Conservation (phyloP, 345 rosid species). For the Cardamine chenopodiifolia region DNA sequence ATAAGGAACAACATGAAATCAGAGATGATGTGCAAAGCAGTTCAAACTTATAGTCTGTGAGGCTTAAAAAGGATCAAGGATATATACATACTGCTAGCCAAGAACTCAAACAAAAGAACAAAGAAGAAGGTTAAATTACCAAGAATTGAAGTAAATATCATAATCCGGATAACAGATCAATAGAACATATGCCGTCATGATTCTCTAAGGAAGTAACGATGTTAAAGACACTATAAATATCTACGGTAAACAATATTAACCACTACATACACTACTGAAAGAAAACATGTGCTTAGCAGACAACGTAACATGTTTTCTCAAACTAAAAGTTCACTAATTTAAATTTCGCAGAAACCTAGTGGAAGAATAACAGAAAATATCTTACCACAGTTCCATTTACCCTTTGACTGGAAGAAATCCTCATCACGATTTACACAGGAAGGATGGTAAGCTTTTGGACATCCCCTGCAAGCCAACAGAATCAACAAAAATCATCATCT, state of each 20-base stretch:
- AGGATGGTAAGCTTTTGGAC: conserved; percentile 98
- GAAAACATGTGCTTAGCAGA: conserved; percentile 18
- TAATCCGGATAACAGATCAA: neutral
- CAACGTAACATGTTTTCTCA: neutral
- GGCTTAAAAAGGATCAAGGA: neutral
- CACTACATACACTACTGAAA: conserved; percentile 14
- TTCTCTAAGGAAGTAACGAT: conserved; percentile 15
- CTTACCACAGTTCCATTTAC: conserved; percentile 98
- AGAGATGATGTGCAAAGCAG: conserved; percentile 19
- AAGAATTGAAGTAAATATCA: conserved; percentile 3
- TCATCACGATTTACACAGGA: conserved; percentile 91
- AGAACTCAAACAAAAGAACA: conserved; percentile 31
- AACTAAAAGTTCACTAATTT: conserved; percentile 26
- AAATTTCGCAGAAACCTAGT: conserved; percentile 14
- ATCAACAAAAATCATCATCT: conserved; percentile 14
- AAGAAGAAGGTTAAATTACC: neutral
- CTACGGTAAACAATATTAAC: conserved; percentile 2
- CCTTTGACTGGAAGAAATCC: conserved; percentile 81
- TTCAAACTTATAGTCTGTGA: conserved; percentile 8
- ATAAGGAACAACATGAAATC: conserved; percentile 19
- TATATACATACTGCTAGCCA: conserved; percentile 25
- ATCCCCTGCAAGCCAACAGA: conserved; percentile 63
- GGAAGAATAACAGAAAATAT: conserved; percentile 25
- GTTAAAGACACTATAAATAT: conserved; percentile 8
- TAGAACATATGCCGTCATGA: conserved; percentile 16